Evolutionary conservation across 306 rosid genomes (phyloP).

Genomic region (Pueraria montana): DNA sequence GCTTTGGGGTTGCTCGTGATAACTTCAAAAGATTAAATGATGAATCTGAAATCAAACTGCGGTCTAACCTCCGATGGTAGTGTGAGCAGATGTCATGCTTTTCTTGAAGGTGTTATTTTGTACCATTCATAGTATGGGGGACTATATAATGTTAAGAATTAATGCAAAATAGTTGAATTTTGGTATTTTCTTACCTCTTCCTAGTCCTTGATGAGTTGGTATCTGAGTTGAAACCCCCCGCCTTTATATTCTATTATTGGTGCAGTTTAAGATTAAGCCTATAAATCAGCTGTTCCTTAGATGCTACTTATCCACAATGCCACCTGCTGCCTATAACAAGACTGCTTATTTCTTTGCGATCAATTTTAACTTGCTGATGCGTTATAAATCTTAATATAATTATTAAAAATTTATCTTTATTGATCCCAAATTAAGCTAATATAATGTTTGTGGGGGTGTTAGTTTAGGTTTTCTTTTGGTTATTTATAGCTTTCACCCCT

Average conservation of each 20-base stretch:
- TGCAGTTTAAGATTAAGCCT: conserved; percentile 8
- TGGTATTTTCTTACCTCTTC: conserved; percentile 23
- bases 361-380: background rate
- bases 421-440: background rate
- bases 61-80: conserved; percentile 24
- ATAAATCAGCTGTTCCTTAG: background rate
- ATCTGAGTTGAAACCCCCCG: background rate
- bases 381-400: background rate
- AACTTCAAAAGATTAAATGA: conserved; percentile 78
- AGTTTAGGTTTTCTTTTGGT: no score
- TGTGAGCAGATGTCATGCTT: conserved; percentile 34
- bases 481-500: no score
- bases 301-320: background rate
- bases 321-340: background rate
- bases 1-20: conserved; percentile 94
- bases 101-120: conserved; percentile 46
- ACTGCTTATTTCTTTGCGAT: background rate
- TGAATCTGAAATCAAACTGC: conserved; percentile 38
- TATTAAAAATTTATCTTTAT: background rate
- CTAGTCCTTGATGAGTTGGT: conserved; percentile 29
- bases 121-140: conserved; percentile 46
- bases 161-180: conserved; percentile 47
- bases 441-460: no score
- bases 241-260: conserved; percentile 12
- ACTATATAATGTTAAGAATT: conserved; percentile 43